Base-by-base conservation (phyloP, 2,329 filamentous ascomycete genomes). In the Tolypocladium pustulatum region DNA sequence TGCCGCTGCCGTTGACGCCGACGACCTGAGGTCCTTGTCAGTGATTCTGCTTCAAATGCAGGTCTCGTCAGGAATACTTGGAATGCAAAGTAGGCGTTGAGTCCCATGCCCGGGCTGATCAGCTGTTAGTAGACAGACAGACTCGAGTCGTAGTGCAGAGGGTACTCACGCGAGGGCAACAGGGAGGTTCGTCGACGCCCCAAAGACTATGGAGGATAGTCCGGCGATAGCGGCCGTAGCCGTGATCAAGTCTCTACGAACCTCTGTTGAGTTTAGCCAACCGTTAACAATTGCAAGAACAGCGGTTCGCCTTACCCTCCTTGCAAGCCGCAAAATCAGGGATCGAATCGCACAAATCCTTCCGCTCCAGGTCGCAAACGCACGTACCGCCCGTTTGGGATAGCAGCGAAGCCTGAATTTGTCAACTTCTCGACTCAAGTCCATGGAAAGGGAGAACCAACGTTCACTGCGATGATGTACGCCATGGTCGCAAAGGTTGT, bases 401-500 rank as follows among this genome's bases (percentile, higher is more conserved):
- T 15, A 92, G 81, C 54, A 96, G 86, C 25, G 83, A 83, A 13
- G 85, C 79, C 82, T 94, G 76, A 3, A 12, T 20, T 8, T n/a
- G 27, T 55, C 1, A 61, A 15, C 36, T n/a, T n/a, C 34, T 22
- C 2, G 9, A 10, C 1, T 3, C 32, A 54, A 34, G 8, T 9
- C 13, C 6, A 22, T 3, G 13, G 15, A 20, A 5, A 20, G 9
- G n/a, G 22, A 15, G 25, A 2, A 66, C 78, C 66, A 63, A 83
- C 83, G 65, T 87, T 86, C 62, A 87, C 85, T 10, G 87, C 87
- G 68, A 94, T 91, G 65, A 94, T 93, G 72, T 92, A 93, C 17
- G 89, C 87, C 89, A 91, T 91, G 3, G 87, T 88, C 58, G 87
- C 86, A 68, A 89, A 89, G 2, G 90, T 94, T 1, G 90, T 91